Percentiles rank a stretch among this genome's conserved stretches.
Evolutionary conservation across 305 asterid species (phyloP).

Genomic region (Ruellia speciosa): DNA sequence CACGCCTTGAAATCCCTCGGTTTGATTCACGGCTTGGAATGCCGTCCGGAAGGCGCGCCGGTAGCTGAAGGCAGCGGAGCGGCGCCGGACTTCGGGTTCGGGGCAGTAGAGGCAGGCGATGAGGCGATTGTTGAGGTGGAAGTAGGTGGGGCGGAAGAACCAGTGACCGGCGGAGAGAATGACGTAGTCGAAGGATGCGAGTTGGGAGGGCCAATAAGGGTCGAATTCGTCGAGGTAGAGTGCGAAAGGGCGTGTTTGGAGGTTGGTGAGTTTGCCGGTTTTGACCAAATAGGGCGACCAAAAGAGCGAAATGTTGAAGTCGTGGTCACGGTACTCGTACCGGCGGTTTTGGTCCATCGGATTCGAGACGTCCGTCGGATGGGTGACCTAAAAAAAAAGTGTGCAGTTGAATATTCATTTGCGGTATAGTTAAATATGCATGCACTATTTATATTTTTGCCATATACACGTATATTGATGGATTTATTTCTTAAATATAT

Average conservation of each 20-base stretch:
- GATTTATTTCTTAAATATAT: no score
- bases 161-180: slow-evolving; percentile 40
- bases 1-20: slow-evolving; percentile 14
- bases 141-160: slow-evolving; percentile 32
- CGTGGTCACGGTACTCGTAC: slow-evolving; percentile 33
- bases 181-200: slow-evolving; percentile 29
- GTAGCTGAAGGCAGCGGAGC: slow-evolving; percentile 22
- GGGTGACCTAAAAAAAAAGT: slow-evolving; percentile 29
- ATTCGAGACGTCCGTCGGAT: slow-evolving; percentile 30
- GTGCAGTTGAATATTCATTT: no score
- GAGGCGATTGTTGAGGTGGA: slow-evolving; percentile 24
- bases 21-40: slow-evolving; percentile 24
- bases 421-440: no score
- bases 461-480: no score
- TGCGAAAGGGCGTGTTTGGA: slow-evolving; percentile 23
- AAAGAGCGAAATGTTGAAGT: slow-evolving; percentile 43
- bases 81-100: slow-evolving; percentile 20
- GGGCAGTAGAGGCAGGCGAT: slow-evolving; percentile 34
- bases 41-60: slow-evolving; percentile 32
- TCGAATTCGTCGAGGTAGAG: slow-evolving; percentile 34
- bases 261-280: slow-evolving; percentile 22
- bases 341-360: slow-evolving; percentile 31
- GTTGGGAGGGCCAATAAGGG: slow-evolving; percentile 25
- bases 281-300: slow-evolving; percentile 52
- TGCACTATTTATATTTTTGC: no score